Conservation (phyloP, 2,329 filamentous ascomycete genomes). For the Phaeosphaeria sp. region DNA sequence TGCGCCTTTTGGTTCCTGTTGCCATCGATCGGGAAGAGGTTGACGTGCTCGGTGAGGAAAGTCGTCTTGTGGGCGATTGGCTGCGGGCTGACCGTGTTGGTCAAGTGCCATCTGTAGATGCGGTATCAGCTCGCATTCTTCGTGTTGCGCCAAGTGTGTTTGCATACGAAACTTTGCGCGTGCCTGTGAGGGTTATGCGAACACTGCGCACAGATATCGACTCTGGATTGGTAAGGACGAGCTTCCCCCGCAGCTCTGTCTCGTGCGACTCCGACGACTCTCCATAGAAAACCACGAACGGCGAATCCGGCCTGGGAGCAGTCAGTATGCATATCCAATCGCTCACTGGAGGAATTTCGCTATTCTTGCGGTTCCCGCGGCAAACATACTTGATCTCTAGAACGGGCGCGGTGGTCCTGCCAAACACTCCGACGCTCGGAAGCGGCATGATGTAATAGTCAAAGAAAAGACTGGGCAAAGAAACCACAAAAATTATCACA, state of each 20-base stretch:
- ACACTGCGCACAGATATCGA: constrained; percentile 56
- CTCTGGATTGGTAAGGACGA: constrained; percentile 56
- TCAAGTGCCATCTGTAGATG: constrained; percentile 42
- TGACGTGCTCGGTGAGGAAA: constrained; percentile 55
- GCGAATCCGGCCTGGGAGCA: constrained; percentile 50
- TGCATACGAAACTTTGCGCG: constrained; percentile 55
- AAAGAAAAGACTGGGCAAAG: constrained; percentile 19
- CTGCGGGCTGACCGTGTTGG: constrained; percentile 48
- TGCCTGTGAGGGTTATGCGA: constrained; percentile 55
- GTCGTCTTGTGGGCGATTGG: constrained; percentile 55
- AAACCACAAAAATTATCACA: constrained; percentile 8
- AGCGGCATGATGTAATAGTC: constrained; percentile 39
- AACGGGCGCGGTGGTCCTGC: constrained; percentile 39
- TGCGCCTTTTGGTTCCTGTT: constrained; percentile 47
- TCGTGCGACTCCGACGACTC: constrained; percentile 54
- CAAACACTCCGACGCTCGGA: constrained; percentile 44
- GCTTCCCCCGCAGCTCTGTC: constrained; percentile 54
- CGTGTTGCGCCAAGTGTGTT: constrained; percentile 5
- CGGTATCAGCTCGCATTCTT: constrained; percentile 17
- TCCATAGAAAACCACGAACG: constrained; percentile 59
- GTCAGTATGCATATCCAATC: background rate
- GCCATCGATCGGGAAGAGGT: constrained; percentile 53
- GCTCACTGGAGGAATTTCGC: background rate
- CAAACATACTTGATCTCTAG: constrained; percentile 53
- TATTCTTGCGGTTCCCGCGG: background rate